Base-by-base conservation (phyloP, 352 stramenopile species). In the Globisporangium recalcitrans region DNA sequence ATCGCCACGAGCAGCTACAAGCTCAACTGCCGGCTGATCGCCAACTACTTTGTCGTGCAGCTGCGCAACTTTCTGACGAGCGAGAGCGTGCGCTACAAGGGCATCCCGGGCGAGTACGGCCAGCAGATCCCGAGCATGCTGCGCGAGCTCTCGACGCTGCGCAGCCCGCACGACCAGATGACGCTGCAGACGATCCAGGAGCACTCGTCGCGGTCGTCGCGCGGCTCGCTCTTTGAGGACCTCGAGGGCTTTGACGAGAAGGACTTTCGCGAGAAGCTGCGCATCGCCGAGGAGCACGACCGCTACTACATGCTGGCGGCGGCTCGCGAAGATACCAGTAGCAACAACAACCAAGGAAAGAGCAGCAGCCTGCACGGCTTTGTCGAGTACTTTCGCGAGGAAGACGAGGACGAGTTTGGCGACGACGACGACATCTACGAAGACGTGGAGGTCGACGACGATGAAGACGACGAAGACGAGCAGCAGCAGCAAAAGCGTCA, bases 21-120 rank as follows among this genome's bases (percentile, higher is more conserved):
- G 24, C 82, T 81, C 55, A 78, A 73, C 57, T 92, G 82, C 62
- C 70, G 69, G 10, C 71, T 87, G 13, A 73, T 92, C 38, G 62
- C 73, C 29, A 57, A 75, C 42, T 68, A 72, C 51, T 85, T 87
- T 44, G 71, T 73, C 14, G 68, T 83, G 26, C 78, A 88, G 51
- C 49, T 89, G 26, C 71, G 80, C 11, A 80, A 67, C 8, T 92
- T 92, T 60, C 56, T 92, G 21, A 87, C 76, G 10, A 73, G 70
- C 19, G 82, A 85, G 29, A 68, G 67, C 24, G 73, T 77, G 52
- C 69, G 68, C 13, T 85, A 77, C 68, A 68, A 67, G 21, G 66
- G 68, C 16, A 75, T 81, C 36, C 70, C 73, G 0, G 76, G 69
- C 11, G 64, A 62, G 4, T 70, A 70, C 29, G 71, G 70, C 24